phyloP scores from a whole-genome alignment of 2,329 filamentous ascomycete species.

The Pseudogymnoascus sp. region DNA sequence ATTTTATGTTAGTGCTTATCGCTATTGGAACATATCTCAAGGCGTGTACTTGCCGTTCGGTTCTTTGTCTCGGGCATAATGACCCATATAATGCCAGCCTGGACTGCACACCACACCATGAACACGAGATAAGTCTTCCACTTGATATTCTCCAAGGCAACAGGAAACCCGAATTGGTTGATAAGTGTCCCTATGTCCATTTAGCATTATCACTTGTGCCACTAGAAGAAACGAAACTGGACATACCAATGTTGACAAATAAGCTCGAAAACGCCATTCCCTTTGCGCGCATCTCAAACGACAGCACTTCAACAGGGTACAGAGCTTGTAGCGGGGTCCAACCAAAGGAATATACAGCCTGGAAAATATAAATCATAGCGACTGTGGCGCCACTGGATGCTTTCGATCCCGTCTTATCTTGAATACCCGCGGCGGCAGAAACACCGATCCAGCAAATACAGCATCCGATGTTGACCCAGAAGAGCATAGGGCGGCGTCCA shows the following conservation, averaged over 20 bases:
- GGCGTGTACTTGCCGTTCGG: conserved; percentile 27
- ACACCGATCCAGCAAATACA: conserved; percentile 45
- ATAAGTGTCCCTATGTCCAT: conserved; percentile 29
- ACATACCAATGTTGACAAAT: conserved; percentile 36
- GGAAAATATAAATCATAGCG: conserved; percentile 37
- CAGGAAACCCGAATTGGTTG: conserved; percentile 39
- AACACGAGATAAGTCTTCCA: conserved; percentile 50
- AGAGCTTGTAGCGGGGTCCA: conserved; percentile 38
- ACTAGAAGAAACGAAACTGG: background rate
- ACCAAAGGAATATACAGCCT: conserved; percentile 42
- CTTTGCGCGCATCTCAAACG: conserved; percentile 47
- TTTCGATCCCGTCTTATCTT: conserved; percentile 27
- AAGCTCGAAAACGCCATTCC: conserved; percentile 44
- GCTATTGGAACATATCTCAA: background rate
- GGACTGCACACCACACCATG: conserved; percentile 35
- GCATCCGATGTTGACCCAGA: conserved; percentile 41
- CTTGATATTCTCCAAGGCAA: conserved; percentile 40
- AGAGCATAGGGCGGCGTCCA: conserved; percentile 49
- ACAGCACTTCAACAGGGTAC: conserved; percentile 46
- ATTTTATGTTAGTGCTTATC: background rate
- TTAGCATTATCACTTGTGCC: background rate
- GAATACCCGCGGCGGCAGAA: conserved; percentile 37
- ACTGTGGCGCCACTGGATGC: conserved; percentile 22
- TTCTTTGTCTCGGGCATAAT: conserved; percentile 43
- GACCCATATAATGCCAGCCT: conserved; percentile 38